phyloP scores from a whole-genome alignment of 805 yeast species.

The Pichia gijzeniarum region DNA sequence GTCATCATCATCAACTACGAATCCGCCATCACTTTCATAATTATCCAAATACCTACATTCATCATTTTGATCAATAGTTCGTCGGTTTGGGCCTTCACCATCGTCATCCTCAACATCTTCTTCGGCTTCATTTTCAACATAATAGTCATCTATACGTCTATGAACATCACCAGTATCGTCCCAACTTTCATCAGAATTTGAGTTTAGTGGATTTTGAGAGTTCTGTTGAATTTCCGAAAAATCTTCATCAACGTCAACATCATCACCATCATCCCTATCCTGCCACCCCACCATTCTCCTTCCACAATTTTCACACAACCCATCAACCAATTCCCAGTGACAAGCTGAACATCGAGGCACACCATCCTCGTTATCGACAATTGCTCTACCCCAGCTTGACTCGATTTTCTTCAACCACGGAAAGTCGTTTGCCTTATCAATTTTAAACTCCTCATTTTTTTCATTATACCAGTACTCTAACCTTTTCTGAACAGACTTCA shows the following conservation, averaged over 20 bases:
- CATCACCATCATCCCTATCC: slow-evolving; percentile 13
- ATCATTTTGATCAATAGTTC: slow-evolving; percentile 1
- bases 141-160: slow-evolving; percentile 3
- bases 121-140: slow-evolving; percentile 2
- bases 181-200: slow-evolving; percentile 8
- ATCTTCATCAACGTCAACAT: slow-evolving; percentile 9
- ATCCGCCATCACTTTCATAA: slow-evolving; percentile 16
- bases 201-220: not conserved
- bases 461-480: slow-evolving; percentile 22
- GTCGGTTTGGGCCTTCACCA: not conserved
- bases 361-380: slow-evolving; percentile 61
- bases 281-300: slow-evolving; percentile 34
- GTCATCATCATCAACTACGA: slow-evolving; percentile 11
- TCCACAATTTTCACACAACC: slow-evolving; percentile 64
- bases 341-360: slow-evolving; percentile 70
- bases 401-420: slow-evolving; percentile 46
- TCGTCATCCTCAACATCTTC: slow-evolving; percentile 5
- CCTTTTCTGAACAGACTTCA: not conserved
- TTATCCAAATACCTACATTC: not conserved
- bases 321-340: slow-evolving; percentile 73
- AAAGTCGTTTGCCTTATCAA: slow-evolving; percentile 29
- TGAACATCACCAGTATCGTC: slow-evolving; percentile 11
- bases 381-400: slow-evolving; percentile 40
- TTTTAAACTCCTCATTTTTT: slow-evolving; percentile 31
- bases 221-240: too few species aligned